These are phyloP conservation scores for Fusarium robinianum DNA, from an alignment of 2,329 filamentous ascomycete genomes.

Conservation along the genomic window DNA sequence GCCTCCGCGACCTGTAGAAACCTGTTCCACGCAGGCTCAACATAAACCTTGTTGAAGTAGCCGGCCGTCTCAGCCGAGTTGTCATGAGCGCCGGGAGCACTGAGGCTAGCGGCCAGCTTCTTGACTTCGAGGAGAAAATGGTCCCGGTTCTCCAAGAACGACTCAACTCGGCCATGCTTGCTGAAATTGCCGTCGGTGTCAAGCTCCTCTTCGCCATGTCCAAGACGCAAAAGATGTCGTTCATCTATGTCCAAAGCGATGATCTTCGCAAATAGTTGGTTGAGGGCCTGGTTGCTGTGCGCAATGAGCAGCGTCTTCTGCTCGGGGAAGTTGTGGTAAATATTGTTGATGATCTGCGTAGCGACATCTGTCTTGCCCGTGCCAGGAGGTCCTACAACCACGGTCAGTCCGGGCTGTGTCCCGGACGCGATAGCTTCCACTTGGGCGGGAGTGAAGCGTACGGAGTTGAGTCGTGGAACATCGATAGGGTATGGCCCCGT, in stretches of 20 bases:
- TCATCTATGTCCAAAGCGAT: slow-evolving; percentile 95
- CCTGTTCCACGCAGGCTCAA: slow-evolving; percentile 84
- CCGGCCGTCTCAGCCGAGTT: slow-evolving; percentile 96
- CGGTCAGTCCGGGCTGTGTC: slow-evolving; percentile 88
- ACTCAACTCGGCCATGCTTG: slow-evolving; percentile 93
- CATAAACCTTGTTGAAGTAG: slow-evolving; percentile 93
- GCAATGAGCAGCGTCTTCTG: slow-evolving; percentile 92
- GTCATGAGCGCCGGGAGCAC: slow-evolving; percentile 89
- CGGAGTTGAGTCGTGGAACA: slow-evolving; percentile 75
- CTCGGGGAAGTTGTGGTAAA: slow-evolving; percentile 96
- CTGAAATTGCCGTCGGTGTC: slow-evolving; percentile 85
- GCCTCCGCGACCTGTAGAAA: slow-evolving; percentile 67
- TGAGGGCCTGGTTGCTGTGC: slow-evolving; percentile 96
- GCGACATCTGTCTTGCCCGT: slow-evolving; percentile 99
- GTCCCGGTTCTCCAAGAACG: slow-evolving; percentile 86
- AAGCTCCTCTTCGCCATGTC: slow-evolving; percentile 93
- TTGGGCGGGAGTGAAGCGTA: slow-evolving; percentile 90
- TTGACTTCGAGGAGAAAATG: slow-evolving; percentile 81
- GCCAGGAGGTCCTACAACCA: slow-evolving; percentile 92
- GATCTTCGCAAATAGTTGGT: slow-evolving; percentile 98
- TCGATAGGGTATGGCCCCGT: slow-evolving; percentile 89
- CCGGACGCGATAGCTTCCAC: slow-evolving; percentile 92
- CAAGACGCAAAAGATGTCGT: slow-evolving; percentile 86
- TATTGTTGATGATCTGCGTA: slow-evolving; percentile 97
- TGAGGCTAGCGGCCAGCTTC: slow-evolving; percentile 81